Evolutionary conservation across 78 protist species (phyloP).

Genomic region (Dictyostelium intermedium): DNA sequence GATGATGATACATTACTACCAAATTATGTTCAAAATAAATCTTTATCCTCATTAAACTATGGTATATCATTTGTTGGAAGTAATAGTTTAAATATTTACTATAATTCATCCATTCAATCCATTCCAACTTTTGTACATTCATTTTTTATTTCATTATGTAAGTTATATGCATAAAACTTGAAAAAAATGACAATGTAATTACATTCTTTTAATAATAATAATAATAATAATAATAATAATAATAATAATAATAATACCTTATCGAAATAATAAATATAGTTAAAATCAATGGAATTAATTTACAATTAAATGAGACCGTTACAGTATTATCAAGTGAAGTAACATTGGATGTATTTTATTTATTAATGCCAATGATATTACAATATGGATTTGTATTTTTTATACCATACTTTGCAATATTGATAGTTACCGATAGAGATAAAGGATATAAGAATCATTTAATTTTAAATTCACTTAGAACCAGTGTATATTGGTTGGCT

Average conservation of each 20-base stretch:
- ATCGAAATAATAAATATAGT: background rate
- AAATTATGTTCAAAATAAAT: background rate
- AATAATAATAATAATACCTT: too few species aligned
- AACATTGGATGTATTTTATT: background rate
- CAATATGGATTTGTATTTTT: conserved; percentile 42
- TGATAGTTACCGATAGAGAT: conserved; percentile 16
- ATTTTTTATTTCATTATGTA: background rate
- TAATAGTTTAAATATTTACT: background rate
- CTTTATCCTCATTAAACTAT: background rate
- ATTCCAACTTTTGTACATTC: background rate
- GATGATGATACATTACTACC: background rate
- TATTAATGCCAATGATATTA: conserved; percentile 3
- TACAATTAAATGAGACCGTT: background rate
- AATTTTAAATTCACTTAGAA: conserved; percentile 22
- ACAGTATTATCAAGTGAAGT: background rate
- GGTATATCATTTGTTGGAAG: background rate
- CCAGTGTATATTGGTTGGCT: background rate
- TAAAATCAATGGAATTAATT: background rate
- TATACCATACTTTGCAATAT: conserved; percentile 31
- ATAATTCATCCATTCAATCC: background rate
- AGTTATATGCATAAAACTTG: background rate
- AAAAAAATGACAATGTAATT: too few species aligned
- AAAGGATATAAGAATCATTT: conserved; percentile 50
- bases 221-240: too few species aligned
- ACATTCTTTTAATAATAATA: too few species aligned